A percentile compares a stretch with the other conserved stretches of the same genome.
phyloP scores from a whole-genome alignment of 1,139 yeast species.

The Taphrina sp. region DNA sequence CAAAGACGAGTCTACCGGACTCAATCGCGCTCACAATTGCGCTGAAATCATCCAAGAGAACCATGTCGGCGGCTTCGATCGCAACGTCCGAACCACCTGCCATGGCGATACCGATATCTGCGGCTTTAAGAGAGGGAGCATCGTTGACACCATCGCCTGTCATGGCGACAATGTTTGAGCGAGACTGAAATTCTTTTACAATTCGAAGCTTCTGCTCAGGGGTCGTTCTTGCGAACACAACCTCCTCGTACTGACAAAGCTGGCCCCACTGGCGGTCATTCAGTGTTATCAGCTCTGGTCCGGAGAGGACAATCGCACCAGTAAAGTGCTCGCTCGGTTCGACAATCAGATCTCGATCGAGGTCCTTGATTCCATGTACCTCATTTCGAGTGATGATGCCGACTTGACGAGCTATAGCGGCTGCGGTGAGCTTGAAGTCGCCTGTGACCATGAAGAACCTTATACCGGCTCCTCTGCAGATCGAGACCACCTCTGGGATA shows the following conservation, averaged over 20 bases:
- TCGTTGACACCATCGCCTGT: constrained; percentile 82
- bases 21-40: constrained; percentile 53
- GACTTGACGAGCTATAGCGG: constrained; percentile 52
- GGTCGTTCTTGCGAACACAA: constrained; percentile 56
- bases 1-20: constrained; percentile 55
- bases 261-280: constrained; percentile 52
- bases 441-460: constrained; percentile 57
- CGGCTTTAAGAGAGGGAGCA: constrained; percentile 75
- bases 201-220: constrained; percentile 56
- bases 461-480: constrained; percentile 52
- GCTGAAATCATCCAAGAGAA: constrained; percentile 48
- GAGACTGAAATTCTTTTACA: constrained; percentile 52
- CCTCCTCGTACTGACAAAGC: constrained; percentile 46
- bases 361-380: constrained; percentile 38
- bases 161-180: constrained; percentile 61
- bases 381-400: constrained; percentile 46
- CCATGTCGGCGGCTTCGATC: constrained; percentile 57
- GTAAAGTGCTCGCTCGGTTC: constrained; percentile 40
- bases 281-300: constrained; percentile 47
- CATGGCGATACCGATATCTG: constrained; percentile 74
- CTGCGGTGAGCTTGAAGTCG: constrained; percentile 56
- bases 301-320: constrained; percentile 46
- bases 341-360: constrained; percentile 39
- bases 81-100: constrained; percentile 57
- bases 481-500: constrained; percentile 47